Evolutionary conservation across 1,284 basidiomycete species (phyloP).

Genomic region (Rhodotorula sp.): DNA sequence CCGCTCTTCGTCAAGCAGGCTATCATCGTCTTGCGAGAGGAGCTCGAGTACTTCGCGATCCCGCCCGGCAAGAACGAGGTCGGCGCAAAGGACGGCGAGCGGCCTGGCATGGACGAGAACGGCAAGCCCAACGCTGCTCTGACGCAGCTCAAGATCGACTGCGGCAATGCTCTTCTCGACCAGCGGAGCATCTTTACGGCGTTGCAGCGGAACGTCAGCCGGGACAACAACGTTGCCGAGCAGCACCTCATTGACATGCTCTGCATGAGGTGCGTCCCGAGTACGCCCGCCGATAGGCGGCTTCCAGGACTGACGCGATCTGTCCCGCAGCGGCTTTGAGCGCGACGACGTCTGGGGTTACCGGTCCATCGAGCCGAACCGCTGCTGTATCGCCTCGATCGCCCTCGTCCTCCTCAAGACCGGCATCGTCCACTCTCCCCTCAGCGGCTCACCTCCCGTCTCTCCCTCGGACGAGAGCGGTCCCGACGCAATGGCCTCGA

Average conservation of each 20-base stretch:
- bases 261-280: conserved; percentile 81
- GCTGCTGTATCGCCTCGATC: conserved; percentile 97
- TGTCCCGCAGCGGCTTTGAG: conserved; percentile 74
- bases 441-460: conserved; percentile 4
- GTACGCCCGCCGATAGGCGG: not conserved
- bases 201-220: conserved; percentile 96
- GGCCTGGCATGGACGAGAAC: conserved; percentile 63
- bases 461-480: conserved; percentile 5
- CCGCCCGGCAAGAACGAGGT: conserved; percentile 55
- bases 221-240: conserved; percentile 98
- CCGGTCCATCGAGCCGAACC: conserved; percentile 87
- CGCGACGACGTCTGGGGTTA: conserved; percentile 97
- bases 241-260: conserved; percentile 99
- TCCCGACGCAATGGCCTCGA: not conserved
- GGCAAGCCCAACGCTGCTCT: conserved; percentile 74
- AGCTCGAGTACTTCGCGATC: conserved; percentile 97
- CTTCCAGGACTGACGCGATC: not conserved
- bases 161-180: conserved; percentile 82
- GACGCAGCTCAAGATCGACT: conserved; percentile 73
- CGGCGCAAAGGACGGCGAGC: conserved; percentile 50
- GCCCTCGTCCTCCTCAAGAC: conserved; percentile 97
- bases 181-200: conserved; percentile 95
- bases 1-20: conserved; percentile 94
- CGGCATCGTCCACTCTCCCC: conserved; percentile 72
- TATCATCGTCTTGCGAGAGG: conserved; percentile 95